phyloP scores from a whole-genome alignment of 805 yeast species.

The Yamadazyma nakazawae region DNA sequence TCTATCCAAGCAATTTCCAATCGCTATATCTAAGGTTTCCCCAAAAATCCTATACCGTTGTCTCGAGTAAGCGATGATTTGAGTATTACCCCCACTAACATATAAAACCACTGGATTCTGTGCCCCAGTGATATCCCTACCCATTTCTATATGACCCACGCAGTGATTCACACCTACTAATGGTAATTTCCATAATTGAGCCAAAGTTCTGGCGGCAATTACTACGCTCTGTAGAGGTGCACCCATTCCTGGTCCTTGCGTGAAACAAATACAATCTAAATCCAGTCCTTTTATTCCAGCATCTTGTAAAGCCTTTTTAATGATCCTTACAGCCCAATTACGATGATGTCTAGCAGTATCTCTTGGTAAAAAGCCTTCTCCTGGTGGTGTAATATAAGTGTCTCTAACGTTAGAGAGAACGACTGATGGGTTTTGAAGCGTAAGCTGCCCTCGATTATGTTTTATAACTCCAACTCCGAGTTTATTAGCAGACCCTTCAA shows the following conservation, averaged over 20 bases:
- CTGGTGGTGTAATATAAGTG: constrained; percentile 95
- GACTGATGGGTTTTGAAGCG: constrained; percentile 59
- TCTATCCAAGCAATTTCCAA: constrained; percentile 94
- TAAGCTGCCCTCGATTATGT: constrained; percentile 61
- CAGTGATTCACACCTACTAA: constrained; percentile 96
- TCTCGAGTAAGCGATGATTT: constrained; percentile 92
- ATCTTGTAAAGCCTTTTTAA: constrained; percentile 61
- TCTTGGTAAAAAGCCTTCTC: constrained; percentile 94
- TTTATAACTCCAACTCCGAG: constrained; percentile 89
- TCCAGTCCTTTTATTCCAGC: constrained; percentile 52
- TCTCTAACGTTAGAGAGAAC: constrained; percentile 90
- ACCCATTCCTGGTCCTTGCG: constrained; percentile 99
- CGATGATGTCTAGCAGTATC: constrained; percentile 97
- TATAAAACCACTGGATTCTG: constrained; percentile 94
- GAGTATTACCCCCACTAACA: constrained; percentile 98
- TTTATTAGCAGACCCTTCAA: constrained; percentile 97
- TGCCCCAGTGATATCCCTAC: constrained; percentile 97
- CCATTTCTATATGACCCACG: constrained; percentile 98
- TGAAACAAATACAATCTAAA: constrained; percentile 81
- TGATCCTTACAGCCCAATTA: constrained; percentile 85
- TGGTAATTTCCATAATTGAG: constrained; percentile 79
- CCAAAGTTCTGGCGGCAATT: constrained; percentile 82
- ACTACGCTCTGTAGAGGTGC: constrained; percentile 95
- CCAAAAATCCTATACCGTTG: constrained; percentile 97
- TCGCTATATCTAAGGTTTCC: constrained; percentile 96